A percentile compares a stretch with the other conserved stretches of the same genome.
phyloP scores from a whole-genome alignment of 2,329 filamentous ascomycete species.

The Aureobasidium vineae region DNA sequence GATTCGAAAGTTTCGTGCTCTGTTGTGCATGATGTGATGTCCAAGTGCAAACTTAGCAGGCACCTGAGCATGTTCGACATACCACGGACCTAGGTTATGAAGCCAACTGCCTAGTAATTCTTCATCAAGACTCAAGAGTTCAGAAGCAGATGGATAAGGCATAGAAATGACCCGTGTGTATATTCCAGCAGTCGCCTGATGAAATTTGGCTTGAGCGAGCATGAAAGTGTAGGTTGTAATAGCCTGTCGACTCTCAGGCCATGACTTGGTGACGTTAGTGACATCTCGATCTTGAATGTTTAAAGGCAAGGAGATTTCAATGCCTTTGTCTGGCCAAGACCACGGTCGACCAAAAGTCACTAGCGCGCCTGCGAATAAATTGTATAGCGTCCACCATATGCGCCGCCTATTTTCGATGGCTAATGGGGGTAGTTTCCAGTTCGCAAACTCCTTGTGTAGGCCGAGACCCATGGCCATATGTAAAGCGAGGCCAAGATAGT shows the following conservation, averaged over 20 bases:
- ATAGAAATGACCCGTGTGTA: slow-evolving; percentile 50
- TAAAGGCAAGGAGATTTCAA: slow-evolving; percentile 45
- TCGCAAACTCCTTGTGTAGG: slow-evolving; percentile 51
- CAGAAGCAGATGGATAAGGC: slow-evolving; percentile 44
- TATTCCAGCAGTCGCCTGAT: slow-evolving; percentile 46
- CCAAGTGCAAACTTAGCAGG: slow-evolving; percentile 43
- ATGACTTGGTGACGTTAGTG: slow-evolving; percentile 35
- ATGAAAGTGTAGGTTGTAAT: slow-evolving; percentile 49
- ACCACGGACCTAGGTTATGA: slow-evolving; percentile 41
- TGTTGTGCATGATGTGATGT: slow-evolving; percentile 47
- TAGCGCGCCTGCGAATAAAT: slow-evolving; percentile 51
- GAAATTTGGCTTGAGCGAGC: slow-evolving; percentile 47
- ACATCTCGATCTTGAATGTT: slow-evolving; percentile 49
- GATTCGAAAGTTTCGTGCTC: slow-evolving; percentile 48
- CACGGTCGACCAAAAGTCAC: slow-evolving; percentile 53
- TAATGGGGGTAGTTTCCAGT: slow-evolving; percentile 47
- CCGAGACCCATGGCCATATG: slow-evolving; percentile 52
- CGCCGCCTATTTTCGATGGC: slow-evolving; percentile 39
- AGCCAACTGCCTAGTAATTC: slow-evolving; percentile 44
- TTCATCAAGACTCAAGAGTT: slow-evolving; percentile 46
- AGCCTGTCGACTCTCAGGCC: slow-evolving; percentile 28
- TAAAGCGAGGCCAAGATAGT: slow-evolving; percentile 50
- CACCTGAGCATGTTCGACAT: slow-evolving; percentile 37
- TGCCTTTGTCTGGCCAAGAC: slow-evolving; percentile 46
- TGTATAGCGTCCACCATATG: slow-evolving; percentile 43